These are phyloP conservation scores for Lachnellula willkommii DNA, from an alignment of 2,329 filamentous ascomycete species.

Conservation along the genomic window DNA sequence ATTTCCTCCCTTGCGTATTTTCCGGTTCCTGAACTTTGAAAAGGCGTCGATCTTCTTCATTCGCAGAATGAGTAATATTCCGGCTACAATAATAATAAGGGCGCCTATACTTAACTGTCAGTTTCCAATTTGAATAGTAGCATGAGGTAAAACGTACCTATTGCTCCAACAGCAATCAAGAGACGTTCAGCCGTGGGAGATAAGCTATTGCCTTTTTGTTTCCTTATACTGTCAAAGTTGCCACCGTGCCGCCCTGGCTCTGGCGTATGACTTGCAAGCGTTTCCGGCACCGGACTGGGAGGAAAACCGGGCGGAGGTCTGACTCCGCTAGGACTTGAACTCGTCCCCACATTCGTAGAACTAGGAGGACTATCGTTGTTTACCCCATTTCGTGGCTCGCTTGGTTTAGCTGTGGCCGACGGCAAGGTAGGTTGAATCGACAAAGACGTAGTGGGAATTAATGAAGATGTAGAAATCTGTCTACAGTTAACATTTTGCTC, in stretches of 20 bases:
- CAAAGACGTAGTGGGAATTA: constrained; percentile 8
- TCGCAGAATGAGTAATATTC: constrained; percentile 23
- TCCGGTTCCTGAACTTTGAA: constrained; percentile 11
- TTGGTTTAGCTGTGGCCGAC: constrained; percentile 1
- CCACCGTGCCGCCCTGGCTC: neutral
- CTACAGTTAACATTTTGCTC: constrained; percentile 2
- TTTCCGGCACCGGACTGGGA: neutral
- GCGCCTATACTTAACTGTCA: constrained; percentile 19
- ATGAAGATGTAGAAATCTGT: constrained; percentile 10
- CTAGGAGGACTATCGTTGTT: constrained; percentile 6
- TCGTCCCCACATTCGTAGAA: neutral
- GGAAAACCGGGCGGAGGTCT: neutral
- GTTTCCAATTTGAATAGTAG: neutral
- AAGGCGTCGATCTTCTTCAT: constrained; percentile 22
- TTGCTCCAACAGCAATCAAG: constrained; percentile 26
- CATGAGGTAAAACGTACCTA: constrained; percentile 19
- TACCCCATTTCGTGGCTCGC: constrained; percentile 16
- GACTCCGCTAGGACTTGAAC: neutral
- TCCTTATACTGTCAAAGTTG: neutral
- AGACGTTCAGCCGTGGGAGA: constrained; percentile 23
- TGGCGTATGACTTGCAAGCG: neutral
- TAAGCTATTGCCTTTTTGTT: constrained; percentile 10
- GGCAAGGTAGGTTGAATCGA: neutral
- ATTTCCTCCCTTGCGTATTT: constrained; percentile 20
- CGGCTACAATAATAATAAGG: constrained; percentile 25